A percentile compares a stretch with the other conserved stretches of the same genome.
These are phyloP conservation scores for Pholiota adiposa DNA, from an alignment of 1,284 basidiomycete species.

Conservation along the genomic window DNA sequence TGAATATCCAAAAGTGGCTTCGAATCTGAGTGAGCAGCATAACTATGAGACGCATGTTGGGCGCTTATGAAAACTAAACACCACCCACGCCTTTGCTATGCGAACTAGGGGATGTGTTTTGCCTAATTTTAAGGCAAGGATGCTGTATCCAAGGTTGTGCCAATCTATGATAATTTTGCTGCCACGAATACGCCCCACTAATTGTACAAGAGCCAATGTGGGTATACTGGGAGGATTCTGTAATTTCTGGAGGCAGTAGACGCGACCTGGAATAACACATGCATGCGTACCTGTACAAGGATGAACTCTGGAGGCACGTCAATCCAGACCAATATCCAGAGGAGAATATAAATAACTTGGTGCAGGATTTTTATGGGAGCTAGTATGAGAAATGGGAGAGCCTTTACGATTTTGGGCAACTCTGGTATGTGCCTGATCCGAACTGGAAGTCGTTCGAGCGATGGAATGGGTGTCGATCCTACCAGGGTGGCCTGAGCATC, in stretches of 20 bases:
- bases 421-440: conserved; percentile 70
- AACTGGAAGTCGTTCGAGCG: conserved; percentile 68
- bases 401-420: conserved; percentile 59
- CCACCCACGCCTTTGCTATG: conserved; percentile 78
- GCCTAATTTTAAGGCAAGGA: conserved; percentile 85
- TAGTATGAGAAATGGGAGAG: conserved; percentile 74
- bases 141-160: conserved; percentile 98
- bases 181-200: conserved; percentile 69
- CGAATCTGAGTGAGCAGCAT: conserved; percentile 63
- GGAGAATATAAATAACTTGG: conserved; percentile 69
- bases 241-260: conserved; percentile 4
- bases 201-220: conserved; percentile 85
- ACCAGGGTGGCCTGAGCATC: conserved; percentile 4
- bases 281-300: conserved; percentile 82
- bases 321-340: conserved; percentile 64
- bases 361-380: conserved; percentile 84
- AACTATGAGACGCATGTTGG: not conserved
- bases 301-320: conserved; percentile 82
- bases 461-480: conserved; percentile 79
- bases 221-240: conserved; percentile 98
- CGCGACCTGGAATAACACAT: not conserved
- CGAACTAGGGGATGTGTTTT: conserved; percentile 69
- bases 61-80: conserved; percentile 1
- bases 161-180: conserved; percentile 96
- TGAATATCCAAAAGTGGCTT: conserved; percentile 73